A percentile compares a stretch with the other conserved stretches of the same genome.
Evolutionary conservation across 2,329 filamentous ascomycete species (phyloP).

Genomic region (Colletotrichum kahawae): DNA sequence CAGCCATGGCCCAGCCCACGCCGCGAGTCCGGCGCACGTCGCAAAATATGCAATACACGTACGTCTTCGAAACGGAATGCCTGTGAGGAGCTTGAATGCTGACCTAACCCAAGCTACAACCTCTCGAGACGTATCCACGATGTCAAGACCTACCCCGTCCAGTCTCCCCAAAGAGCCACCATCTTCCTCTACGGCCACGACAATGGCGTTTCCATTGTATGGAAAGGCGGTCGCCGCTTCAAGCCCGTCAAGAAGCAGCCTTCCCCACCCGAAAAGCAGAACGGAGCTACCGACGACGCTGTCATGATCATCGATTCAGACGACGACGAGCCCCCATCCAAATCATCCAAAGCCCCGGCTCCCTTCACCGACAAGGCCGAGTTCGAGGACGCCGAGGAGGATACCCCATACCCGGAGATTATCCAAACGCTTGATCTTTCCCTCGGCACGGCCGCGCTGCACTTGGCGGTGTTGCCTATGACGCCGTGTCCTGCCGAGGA

Average conservation of each 20-base stretch:
- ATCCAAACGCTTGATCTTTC: constrained; percentile 66
- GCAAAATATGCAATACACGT: constrained; percentile 56
- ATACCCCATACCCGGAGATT: constrained; percentile 55
- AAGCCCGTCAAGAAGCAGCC: constrained; percentile 47
- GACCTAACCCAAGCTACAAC: constrained; percentile 55
- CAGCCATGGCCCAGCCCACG: constrained; percentile 27
- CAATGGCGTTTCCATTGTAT: constrained; percentile 64
- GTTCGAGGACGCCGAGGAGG: constrained; percentile 59
- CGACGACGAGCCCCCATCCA: constrained; percentile 53
- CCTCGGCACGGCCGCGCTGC: constrained; percentile 59
- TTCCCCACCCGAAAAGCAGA: constrained; percentile 47
- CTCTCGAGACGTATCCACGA: constrained; percentile 62
- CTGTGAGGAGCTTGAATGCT: neutral
- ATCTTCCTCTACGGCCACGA: constrained; percentile 69
- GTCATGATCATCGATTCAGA: constrained; percentile 71
- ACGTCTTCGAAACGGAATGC: constrained; percentile 23
- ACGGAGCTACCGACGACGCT: constrained; percentile 56
- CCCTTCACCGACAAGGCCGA: constrained; percentile 58
- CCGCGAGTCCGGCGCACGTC: constrained; percentile 52
- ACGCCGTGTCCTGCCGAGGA: constrained; percentile 54
- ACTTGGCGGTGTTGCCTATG: constrained; percentile 62
- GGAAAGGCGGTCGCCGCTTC: constrained; percentile 67
- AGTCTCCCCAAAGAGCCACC: constrained; percentile 67
- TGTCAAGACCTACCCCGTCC: constrained; percentile 65
- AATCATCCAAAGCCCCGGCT: constrained; percentile 30